Base-by-base conservation (phyloP, 208 protist species). In the Trypanosoma rangeli region DNA sequence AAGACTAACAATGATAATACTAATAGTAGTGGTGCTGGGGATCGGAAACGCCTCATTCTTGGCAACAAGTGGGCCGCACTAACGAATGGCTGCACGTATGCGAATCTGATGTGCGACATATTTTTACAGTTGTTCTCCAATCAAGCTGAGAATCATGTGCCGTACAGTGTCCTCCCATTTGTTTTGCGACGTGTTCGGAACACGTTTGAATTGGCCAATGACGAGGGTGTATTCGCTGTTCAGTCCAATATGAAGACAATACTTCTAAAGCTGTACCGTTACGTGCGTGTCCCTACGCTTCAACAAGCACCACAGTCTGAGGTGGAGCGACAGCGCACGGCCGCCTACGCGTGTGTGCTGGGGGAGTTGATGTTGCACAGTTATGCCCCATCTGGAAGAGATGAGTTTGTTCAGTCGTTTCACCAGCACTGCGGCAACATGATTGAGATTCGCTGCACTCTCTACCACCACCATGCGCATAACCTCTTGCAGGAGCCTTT, bases 391-490 rank as follows among this genome's bases (percentile, higher is more conserved):
- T 67, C 76, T 7, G 80, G 83, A 24, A 73, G 66, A 60, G 82
- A 50, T 70, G 39, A 64, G 50, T 94, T 94, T 58, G 72, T 86
- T 22, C 59, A 71, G 26, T 77, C 78, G 10, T 94, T 94, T 76
- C 86, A 92, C 73, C 61, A 77, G 46, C 69, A 65, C 28, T 87
- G 80, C 50, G 65, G 70, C 0, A 65, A 62, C 10, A 80, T 81
- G 57, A 53, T 72, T 29, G 78, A 83, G 61, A 83, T 90, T 72
- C 79, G 90, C 13, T 90, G 84, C 56, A 73, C 75, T 60, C 68
- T 95, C 33, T 92, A 93, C 75, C 90, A 89, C 70, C 66, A 78
- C 54, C 68, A 73, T 29, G 89, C 83, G 29, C 79, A 82, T 62
- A 76, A 74, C 22, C 60, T 92, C 31, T 57, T 95, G 48, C 79